A percentile compares a stretch with the other conserved stretches of the same genome.
Conservation (phyloP, 208 protist genomes). For the Borovskyia barvae region DNA sequence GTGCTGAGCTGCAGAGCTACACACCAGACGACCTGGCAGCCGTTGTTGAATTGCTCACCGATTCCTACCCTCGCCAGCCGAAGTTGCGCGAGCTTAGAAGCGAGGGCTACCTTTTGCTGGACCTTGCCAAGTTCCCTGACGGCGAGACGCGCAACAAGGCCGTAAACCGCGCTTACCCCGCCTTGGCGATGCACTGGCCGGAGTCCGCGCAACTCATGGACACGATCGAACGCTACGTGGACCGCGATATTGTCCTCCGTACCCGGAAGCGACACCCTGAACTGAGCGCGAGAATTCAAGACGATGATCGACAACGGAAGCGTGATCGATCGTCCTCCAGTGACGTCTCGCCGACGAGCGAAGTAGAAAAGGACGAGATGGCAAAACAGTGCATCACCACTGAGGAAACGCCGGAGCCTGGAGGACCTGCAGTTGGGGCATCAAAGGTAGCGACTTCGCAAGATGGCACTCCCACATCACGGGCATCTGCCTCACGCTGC, state of each 20-base stretch:
- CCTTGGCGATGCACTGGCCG: constrained; percentile 26
- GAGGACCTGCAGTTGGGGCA: too few species aligned
- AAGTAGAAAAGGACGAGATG: background rate
- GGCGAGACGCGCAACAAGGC: constrained; percentile 42
- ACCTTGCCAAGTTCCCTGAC: constrained; percentile 46
- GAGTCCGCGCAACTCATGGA: constrained; percentile 17
- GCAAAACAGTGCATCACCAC: too few species aligned
- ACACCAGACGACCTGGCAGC: constrained; percentile 14
- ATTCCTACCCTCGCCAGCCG: constrained; percentile 12
- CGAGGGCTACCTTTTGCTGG: constrained; percentile 48
- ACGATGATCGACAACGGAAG: background rate
- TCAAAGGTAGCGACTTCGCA: too few species aligned
- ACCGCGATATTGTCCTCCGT: constrained; percentile 31
- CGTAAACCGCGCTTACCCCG: constrained; percentile 51
- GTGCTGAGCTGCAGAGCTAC: constrained; percentile 5
- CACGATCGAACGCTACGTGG: constrained; percentile 33
- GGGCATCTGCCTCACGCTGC: background rate
- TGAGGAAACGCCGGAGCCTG: too few species aligned
- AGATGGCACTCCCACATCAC: too few species aligned
- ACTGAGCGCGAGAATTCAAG: background rate
- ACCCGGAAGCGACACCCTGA: constrained; percentile 28
- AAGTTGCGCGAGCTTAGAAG: constrained; percentile 34
- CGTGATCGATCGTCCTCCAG: constrained; percentile 11
- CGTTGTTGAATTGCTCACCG: constrained; percentile 15
- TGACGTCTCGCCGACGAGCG: background rate